A percentile compares a stretch with the other conserved stretches of the same genome.
Evolutionary conservation across 2,329 filamentous ascomycete genomes (phyloP).

Genomic region (Nectriaceae sp.): DNA sequence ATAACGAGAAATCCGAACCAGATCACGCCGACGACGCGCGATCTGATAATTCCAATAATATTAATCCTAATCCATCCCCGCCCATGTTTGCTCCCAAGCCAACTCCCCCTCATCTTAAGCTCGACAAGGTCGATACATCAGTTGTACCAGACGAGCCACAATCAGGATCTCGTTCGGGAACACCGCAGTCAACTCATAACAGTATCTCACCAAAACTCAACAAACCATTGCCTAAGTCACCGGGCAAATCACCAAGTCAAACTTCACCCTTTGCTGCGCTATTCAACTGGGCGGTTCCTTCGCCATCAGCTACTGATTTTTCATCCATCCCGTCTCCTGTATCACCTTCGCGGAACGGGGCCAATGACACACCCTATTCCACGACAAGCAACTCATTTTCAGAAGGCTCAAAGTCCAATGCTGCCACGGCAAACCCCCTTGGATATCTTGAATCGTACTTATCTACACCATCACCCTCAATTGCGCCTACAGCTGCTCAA

Average conservation of each 20-base stretch:
- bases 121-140: slow-evolving; percentile 44
- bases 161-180: slow-evolving; percentile 24
- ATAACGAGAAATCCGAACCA: slow-evolving; percentile 14
- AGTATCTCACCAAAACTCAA: slow-evolving; percentile 45
- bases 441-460: slow-evolving; percentile 55
- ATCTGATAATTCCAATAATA: slow-evolving; percentile 33
- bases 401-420: slow-evolving; percentile 42
- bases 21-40: slow-evolving; percentile 25
- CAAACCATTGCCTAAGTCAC: slow-evolving; percentile 58
- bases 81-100: slow-evolving; percentile 53
- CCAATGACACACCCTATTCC: slow-evolving; percentile 34
- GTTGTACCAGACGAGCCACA: slow-evolving; percentile 27
- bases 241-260: slow-evolving; percentile 52
- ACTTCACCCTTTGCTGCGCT: slow-evolving; percentile 51
- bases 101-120: slow-evolving; percentile 54
- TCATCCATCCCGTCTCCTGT: slow-evolving; percentile 57
- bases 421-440: slow-evolving; percentile 43
- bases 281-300: slow-evolving; percentile 54
- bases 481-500: slow-evolving; percentile 47
- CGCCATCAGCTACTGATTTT: slow-evolving; percentile 51
- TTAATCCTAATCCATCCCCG: slow-evolving; percentile 44
- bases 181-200: slow-evolving; percentile 30
- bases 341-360: slow-evolving; percentile 42
- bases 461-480: slow-evolving; percentile 47
- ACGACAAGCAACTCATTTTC: slow-evolving; percentile 31